phyloP scores from a whole-genome alignment of 2,329 filamentous ascomycete genomes.

The Sphaerulina populicola region DNA sequence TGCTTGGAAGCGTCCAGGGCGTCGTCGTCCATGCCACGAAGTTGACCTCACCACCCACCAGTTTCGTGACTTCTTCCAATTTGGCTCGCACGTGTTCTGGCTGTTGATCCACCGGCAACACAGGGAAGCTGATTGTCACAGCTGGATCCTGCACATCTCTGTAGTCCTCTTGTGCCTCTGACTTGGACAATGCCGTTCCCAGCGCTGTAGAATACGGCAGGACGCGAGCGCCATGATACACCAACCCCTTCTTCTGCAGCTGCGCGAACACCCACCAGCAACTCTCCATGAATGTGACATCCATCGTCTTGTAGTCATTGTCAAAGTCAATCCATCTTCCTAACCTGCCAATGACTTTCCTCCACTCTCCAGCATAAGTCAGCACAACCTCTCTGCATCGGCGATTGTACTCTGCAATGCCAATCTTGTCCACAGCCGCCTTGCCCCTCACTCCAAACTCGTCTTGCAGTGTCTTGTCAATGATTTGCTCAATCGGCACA shows the following conservation, averaged over 20 bases:
- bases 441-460: conserved; percentile 73
- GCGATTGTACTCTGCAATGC: conserved; percentile 80
- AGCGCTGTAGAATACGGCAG: conserved; percentile 93
- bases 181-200: conserved; percentile 83
- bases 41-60: conserved; percentile 50
- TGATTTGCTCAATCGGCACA: conserved; percentile 91
- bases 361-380: conserved; percentile 81
- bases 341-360: conserved; percentile 74
- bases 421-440: conserved; percentile 77
- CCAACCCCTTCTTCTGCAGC: conserved; percentile 77
- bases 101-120: conserved; percentile 42
- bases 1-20: conserved; percentile 76
- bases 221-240: conserved; percentile 84
- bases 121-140: conserved; percentile 77
- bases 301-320: conserved; percentile 97
- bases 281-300: conserved; percentile 89
- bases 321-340: conserved; percentile 98
- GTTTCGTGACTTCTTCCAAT: conserved; percentile 27
- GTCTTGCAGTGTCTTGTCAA: conserved; percentile 67
- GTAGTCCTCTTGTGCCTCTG: conserved; percentile 91
- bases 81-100: conserved; percentile 25
- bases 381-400: conserved; percentile 91
- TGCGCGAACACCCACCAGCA: conserved; percentile 97
- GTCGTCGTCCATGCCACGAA: conserved; percentile 87
- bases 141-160: conserved; percentile 88